Conservation (phyloP, 495 filamentous ascomycete species). For the Neurospora sp. region DNA sequence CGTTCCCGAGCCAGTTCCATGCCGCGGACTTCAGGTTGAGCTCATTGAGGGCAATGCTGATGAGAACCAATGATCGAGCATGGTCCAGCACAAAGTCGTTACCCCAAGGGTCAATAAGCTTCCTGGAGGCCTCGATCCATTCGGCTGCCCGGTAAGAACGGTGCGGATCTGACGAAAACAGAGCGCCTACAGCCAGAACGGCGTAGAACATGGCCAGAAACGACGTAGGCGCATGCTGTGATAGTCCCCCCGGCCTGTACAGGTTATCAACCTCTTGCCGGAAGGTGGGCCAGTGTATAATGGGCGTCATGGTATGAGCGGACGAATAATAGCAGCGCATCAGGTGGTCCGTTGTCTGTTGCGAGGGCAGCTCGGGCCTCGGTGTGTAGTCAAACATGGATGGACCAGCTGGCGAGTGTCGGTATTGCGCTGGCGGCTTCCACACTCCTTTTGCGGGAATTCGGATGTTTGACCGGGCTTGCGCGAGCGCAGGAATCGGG, state of each 20-base stretch:
- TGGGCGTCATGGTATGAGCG: slow-evolving; percentile 69
- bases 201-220: slow-evolving; percentile 81
- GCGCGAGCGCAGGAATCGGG: slow-evolving; percentile 55
- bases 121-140: slow-evolving; percentile 61
- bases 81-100: slow-evolving; percentile 76
- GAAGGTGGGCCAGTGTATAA: slow-evolving; percentile 87
- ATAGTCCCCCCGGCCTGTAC: slow-evolving; percentile 58
- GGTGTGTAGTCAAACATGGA: slow-evolving; percentile 34
- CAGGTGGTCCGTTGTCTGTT: slow-evolving; percentile 62
- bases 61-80: slow-evolving; percentile 60
- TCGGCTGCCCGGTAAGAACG: slow-evolving; percentile 54
- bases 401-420: slow-evolving; percentile 42
- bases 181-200: slow-evolving; percentile 71
- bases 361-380: slow-evolving; percentile 59
- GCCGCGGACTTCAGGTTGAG: slow-evolving; percentile 80
- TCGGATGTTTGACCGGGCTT: slow-evolving; percentile 62
- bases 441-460: slow-evolving; percentile 69
- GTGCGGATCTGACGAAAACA: slow-evolving; percentile 50
- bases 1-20: slow-evolving; percentile 83
- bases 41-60: slow-evolving; percentile 75
- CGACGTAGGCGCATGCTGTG: slow-evolving; percentile 33
- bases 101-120: slow-evolving; percentile 68
- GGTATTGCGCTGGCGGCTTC: slow-evolving; percentile 67
- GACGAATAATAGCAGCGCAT: slow-evolving; percentile 64
- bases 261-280: slow-evolving; percentile 63